phyloP scores from a whole-genome alignment of 306 rosid genomes.

The Gillenia trifoliata region DNA sequence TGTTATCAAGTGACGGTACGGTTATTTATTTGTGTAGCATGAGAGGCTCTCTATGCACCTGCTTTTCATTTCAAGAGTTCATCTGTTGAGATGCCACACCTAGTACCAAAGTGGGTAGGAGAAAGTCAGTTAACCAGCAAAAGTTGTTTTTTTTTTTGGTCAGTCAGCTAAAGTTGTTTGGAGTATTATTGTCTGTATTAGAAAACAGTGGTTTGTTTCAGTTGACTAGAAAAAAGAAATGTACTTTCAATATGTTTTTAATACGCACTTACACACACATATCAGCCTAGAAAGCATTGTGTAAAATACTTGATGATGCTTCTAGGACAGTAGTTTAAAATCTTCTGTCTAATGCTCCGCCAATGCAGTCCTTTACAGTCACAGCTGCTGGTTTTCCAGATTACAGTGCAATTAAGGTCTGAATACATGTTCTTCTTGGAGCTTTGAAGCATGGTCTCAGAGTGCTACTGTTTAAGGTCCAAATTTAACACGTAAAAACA shows the following conservation, averaged over 20 bases:
- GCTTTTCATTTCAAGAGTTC: not conserved
- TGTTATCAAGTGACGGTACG: not conserved
- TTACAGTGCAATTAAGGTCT: constrained; percentile 6
- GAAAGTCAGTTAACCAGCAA: not conserved
- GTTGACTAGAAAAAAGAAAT: not conserved
- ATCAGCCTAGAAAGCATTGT: not conserved
- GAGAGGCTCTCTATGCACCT: not conserved
- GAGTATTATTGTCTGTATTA: not conserved
- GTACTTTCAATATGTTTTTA: not conserved
- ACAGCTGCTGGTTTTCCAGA: constrained; percentile 13
- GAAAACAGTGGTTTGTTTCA: not conserved
- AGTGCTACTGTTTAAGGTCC: constrained; percentile 16
- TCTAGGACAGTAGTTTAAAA: not conserved
- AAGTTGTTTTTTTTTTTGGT: no score
- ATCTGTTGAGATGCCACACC: not conserved
- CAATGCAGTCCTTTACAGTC: constrained; percentile 8
- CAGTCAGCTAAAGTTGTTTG: not conserved
- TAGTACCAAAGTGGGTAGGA: not conserved
- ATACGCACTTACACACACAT: not conserved
- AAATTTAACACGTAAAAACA: constrained; percentile 11
- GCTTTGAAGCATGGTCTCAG: constrained; percentile 10
- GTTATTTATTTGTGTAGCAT: not conserved
- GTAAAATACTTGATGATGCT: not conserved
- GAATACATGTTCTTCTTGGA: constrained; percentile 13
- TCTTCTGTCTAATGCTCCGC: constrained; percentile 11